A percentile compares a stretch with the other conserved stretches of the same genome.
These are phyloP conservation scores for Candida sojae DNA, from an alignment of 1,139 yeast genomes.

Conservation along the genomic window DNA sequence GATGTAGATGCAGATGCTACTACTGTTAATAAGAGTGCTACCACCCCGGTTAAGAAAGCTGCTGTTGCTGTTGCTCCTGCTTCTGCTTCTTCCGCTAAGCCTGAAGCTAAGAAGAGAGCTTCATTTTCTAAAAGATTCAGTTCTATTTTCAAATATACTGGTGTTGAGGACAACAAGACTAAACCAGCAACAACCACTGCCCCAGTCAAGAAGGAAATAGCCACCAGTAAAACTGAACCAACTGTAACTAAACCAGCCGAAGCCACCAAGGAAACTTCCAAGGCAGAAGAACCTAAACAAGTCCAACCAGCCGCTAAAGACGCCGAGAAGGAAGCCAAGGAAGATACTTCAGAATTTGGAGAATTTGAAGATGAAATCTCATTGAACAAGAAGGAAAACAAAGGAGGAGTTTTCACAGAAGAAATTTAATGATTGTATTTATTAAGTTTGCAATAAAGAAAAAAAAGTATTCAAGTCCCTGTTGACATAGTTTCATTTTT, in stretches of 20 bases:
- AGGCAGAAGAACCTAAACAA: slow-evolving; percentile 16
- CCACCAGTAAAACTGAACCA: neutral
- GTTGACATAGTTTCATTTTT: neutral
- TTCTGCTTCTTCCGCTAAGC: slow-evolving; percentile 9
- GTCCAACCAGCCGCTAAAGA: slow-evolving; percentile 15
- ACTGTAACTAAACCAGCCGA: slow-evolving; percentile 1
- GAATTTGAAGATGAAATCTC: slow-evolving; percentile 23
- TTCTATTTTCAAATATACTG: slow-evolving; percentile 12
- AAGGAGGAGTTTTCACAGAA: slow-evolving; percentile 47
- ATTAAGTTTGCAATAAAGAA: neutral
- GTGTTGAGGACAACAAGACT: slow-evolving; percentile 4
- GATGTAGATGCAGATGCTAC: slow-evolving; percentile 7
- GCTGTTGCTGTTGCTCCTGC: slow-evolving; percentile 9
- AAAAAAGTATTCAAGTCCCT: neutral
- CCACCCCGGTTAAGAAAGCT: slow-evolving; percentile 3
- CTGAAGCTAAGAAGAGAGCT: slow-evolving; percentile 10
- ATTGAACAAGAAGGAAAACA: slow-evolving; percentile 21
- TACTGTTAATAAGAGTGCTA: slow-evolving; percentile 1
- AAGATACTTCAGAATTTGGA: slow-evolving; percentile 12
- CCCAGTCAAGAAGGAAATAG: slow-evolving; percentile 14
- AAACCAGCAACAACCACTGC: slow-evolving; percentile 5
- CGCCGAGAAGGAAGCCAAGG: slow-evolving; percentile 14
- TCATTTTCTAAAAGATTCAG: slow-evolving; percentile 16
- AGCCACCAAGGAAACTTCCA: neutral
- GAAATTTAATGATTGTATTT: slow-evolving; percentile 28